Conservation (phyloP, 73 alveolate species). For the Symbiodinium natans region DNA sequence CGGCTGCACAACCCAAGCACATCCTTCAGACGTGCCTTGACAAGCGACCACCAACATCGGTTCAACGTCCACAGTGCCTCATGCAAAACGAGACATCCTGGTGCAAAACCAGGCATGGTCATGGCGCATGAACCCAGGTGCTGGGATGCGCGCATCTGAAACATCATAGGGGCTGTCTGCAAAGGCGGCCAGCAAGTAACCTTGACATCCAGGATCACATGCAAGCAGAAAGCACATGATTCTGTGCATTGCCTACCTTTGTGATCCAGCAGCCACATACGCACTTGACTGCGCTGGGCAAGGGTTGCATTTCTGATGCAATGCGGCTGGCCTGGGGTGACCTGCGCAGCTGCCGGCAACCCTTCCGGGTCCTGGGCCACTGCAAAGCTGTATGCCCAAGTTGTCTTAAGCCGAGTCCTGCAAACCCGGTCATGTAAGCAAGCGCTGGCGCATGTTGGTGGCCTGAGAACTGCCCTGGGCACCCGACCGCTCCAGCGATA, state of each 20-base stretch:
- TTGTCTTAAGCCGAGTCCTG: too few relatives aligned
- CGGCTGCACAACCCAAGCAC: too few relatives aligned
- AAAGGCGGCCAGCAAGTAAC: slow-evolving; percentile 77
- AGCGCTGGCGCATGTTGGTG: too few relatives aligned
- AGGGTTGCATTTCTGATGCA: not conserved
- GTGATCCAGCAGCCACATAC: not conserved
- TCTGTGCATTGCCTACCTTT: too few relatives aligned
- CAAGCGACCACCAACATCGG: slow-evolving; percentile 78
- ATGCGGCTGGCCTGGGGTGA: slow-evolving; percentile 25
- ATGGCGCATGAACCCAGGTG: not conserved
- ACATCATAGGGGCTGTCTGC: slow-evolving; percentile 76
- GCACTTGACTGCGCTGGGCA: too few relatives aligned
- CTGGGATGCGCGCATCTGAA: not conserved
- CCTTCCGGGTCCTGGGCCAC: slow-evolving; percentile 64
- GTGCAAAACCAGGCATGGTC: not conserved
- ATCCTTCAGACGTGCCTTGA: slow-evolving; percentile 29
- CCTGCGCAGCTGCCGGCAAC: slow-evolving; percentile 28
- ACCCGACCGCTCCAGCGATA: slow-evolving; percentile 47
- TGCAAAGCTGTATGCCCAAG: not conserved
- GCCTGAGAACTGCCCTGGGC: too few relatives aligned
- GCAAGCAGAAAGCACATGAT: not conserved
- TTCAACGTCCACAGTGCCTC: slow-evolving; percentile 62
- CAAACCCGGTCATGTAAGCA: too few relatives aligned
- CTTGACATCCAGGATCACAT: not conserved
- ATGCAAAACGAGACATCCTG: not conserved